A percentile compares a stretch with the other conserved stretches of the same genome.
Conservation (phyloP, 352 stramenopile species). For the Albugo candida region DNA sequence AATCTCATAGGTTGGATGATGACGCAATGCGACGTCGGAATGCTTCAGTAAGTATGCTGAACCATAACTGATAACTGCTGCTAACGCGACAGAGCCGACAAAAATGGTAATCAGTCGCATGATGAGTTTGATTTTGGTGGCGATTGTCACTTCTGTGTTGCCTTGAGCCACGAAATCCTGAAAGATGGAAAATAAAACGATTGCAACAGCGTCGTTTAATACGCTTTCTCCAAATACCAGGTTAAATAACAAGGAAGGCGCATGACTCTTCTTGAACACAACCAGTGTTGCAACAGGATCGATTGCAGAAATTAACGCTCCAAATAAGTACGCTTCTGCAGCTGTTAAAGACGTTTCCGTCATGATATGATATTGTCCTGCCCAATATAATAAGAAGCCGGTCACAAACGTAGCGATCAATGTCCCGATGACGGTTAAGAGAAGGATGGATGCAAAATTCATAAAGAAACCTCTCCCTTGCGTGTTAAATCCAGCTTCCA, state of each 20-base stretch:
- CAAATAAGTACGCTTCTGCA: constrained; percentile 38
- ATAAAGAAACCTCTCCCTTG: constrained; percentile 38
- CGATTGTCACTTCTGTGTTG: constrained; percentile 19
- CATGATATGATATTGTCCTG: constrained; percentile 21
- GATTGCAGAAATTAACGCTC: constrained; percentile 38
- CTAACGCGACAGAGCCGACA: constrained; percentile 25
- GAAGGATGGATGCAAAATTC: constrained; percentile 20
- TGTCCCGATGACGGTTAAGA: constrained; percentile 26
- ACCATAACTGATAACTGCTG: constrained; percentile 20
- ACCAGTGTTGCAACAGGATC: constrained; percentile 47
- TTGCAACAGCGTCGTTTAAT: constrained; percentile 62
- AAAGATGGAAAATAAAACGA: constrained; percentile 20
- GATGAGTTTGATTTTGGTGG: constrained; percentile 15
- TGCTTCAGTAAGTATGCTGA: constrained; percentile 29
- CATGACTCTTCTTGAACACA: constrained; percentile 26
- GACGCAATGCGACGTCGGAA: constrained; percentile 18
- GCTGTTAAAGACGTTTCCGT: constrained; percentile 19
- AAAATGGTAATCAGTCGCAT: constrained; percentile 18
- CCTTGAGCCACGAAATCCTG: constrained; percentile 35
- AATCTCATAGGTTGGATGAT: constrained; percentile 52
- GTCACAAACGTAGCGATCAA: constrained; percentile 31
- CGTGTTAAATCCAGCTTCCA: constrained; percentile 40
- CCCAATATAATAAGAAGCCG: constrained; percentile 17
- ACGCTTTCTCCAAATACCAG: constrained; percentile 65
- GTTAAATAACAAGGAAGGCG: constrained; percentile 37